These are phyloP conservation scores for Pholiota adiposa DNA, from an alignment of 1,284 basidiomycete species.

Conservation along the genomic window DNA sequence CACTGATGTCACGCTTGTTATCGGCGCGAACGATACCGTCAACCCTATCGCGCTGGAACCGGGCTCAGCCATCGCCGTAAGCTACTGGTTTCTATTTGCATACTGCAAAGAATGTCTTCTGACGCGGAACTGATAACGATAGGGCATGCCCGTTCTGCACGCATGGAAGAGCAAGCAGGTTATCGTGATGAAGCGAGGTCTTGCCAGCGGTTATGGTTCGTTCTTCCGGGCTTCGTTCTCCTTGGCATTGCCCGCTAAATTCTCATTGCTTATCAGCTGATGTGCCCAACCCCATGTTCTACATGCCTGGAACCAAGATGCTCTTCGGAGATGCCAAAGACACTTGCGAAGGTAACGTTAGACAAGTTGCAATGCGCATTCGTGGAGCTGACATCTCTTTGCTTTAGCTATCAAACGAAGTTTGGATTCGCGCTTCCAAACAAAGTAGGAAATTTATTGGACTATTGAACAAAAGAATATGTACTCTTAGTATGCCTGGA, in stretches of 20 bases:
- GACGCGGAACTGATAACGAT: background rate
- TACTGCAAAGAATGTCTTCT: background rate
- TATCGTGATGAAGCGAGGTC: conserved; percentile 87
- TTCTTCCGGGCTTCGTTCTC: conserved; percentile 6
- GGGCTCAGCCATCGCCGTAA: conserved; percentile 77
- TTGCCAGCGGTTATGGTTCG: conserved; percentile 82
- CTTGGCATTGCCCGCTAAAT: background rate
- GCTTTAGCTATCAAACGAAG: conserved; percentile 58
- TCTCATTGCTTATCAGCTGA: conserved; percentile 58
- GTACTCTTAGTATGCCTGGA: background rate
- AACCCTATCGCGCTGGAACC: conserved; percentile 89
- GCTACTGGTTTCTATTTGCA: conserved; percentile 11
- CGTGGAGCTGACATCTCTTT: conserved; percentile 12
- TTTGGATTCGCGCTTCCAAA: conserved; percentile 43
- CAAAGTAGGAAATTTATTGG: background rate
- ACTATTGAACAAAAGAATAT: background rate
- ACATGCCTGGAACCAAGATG: conserved; percentile 87
- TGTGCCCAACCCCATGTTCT: conserved; percentile 90
- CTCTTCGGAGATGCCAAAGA: conserved; percentile 88
- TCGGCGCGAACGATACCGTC: conserved; percentile 90
- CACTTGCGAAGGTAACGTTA: conserved; percentile 77
- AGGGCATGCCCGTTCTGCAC: conserved; percentile 87
- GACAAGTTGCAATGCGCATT: conserved; percentile 24
- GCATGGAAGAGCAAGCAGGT: conserved; percentile 92
- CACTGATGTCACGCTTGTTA: conserved; percentile 84